Conservation (phyloP, 2,329 filamentous ascomycete genomes). For the Trichoderma polysporum region DNA sequence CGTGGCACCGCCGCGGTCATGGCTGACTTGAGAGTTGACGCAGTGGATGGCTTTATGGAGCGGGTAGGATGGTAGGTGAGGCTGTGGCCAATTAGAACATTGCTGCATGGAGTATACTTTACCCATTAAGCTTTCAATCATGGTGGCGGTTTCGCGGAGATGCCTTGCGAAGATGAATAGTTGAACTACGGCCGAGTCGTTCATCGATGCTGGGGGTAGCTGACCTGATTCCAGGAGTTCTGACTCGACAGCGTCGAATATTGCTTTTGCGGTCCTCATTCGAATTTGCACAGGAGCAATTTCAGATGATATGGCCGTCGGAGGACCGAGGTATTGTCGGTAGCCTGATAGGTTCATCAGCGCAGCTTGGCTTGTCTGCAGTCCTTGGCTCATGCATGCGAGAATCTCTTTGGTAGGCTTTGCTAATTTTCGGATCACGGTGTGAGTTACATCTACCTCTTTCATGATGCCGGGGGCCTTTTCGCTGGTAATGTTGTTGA, state of each 20-base stretch:
- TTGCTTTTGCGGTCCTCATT: conserved; percentile 44
- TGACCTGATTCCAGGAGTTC: conserved; percentile 45
- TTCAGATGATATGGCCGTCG: conserved; percentile 43
- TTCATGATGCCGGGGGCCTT: conserved; percentile 16
- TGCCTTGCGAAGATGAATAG: conserved; percentile 57
- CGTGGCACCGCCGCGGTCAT: conserved; percentile 58
- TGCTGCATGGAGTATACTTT: conserved; percentile 51
- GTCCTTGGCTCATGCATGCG: conserved; percentile 43
- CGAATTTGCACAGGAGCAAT: conserved; percentile 40
- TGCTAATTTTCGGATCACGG: conserved; percentile 37
- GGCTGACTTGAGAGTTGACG: conserved; percentile 56
- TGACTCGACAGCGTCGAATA: conserved; percentile 49
- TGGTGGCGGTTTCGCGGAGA: conserved; percentile 51
- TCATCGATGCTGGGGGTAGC: conserved; percentile 46
- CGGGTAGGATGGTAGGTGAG: conserved; percentile 55
- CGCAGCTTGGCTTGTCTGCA: conserved; percentile 50
- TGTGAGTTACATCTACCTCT: conserved; percentile 26
- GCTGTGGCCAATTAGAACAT: conserved; percentile 38
- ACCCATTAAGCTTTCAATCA: conserved; percentile 46
- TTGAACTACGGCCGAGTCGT: conserved; percentile 51
- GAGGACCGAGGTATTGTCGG: conserved; percentile 47
- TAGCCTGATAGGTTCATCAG: conserved; percentile 55
- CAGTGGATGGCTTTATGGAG: conserved; percentile 53
- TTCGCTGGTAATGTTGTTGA: neutral
- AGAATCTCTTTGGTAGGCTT: conserved; percentile 49